Evolutionary conservation across 192 early-diverging fungal genomes (phyloP), one percentile per base, ranked within the genome.

Genomic region (Coemansia umbellata): DNA sequence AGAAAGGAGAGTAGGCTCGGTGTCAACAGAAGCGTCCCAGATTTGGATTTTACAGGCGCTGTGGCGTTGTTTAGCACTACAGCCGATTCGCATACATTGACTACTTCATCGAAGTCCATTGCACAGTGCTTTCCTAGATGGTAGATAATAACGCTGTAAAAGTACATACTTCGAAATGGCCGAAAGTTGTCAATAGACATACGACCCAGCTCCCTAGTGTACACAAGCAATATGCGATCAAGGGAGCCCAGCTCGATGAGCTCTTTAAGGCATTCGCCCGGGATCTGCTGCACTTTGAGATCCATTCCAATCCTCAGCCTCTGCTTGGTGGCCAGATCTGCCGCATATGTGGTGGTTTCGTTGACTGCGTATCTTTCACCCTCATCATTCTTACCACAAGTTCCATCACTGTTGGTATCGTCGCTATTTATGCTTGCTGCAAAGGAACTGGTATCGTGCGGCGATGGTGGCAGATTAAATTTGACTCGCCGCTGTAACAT

Each of bases 151-250:
- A 63, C 39, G 35, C 50, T 40, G 53, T 67, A 48, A 26, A 67
- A 63, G 39, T 74, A 63, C 45, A 62, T 43, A 32, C 55, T 67
- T 32, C 65, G 59, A 8, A 74, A 67, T 1, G 71, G 71, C 32
- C 47, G 50, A 31, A 59, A 74, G 22, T 48, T 58, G 41, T 63
- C 47, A 3, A 74, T 58, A 17, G 71, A 35, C 41, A 74, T 26
- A 5, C 51, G 55, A 17, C 71, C 71, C 2, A 74, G 21, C 17
- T 67, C 52, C 32, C 64, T 44, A 3, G 51, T 26, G 17, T 63
- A 63, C 22, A 32, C 43, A 2, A 51, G 14, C 22, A 66, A 35
- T 18, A 67, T 18, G 8, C 71, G 43, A 48, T 67, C 55, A 1
- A 74, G 60, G 4, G 71, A 40, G 22, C 71, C 71, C 24, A 63